Percentiles rank a stretch among this genome's conserved stretches.
phyloP scores from a whole-genome alignment of 1,284 basidiomycete genomes.

The Tilletia setariae region DNA sequence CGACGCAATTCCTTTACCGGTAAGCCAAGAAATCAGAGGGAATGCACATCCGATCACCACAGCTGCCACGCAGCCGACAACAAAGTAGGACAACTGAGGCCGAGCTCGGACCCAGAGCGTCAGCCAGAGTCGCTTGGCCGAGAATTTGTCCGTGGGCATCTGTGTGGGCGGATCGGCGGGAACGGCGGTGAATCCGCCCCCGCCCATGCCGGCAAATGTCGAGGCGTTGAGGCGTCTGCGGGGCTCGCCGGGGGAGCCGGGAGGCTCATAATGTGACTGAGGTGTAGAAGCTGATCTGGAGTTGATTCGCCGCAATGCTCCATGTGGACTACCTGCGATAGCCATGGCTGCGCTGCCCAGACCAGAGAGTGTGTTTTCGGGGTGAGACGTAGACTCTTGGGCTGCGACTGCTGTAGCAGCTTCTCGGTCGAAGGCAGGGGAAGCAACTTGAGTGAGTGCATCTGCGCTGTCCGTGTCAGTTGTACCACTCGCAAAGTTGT shows the following conservation, averaged over 20 bases:
- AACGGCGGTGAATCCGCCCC: neutral
- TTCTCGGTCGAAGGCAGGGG: neutral
- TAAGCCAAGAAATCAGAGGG: slow-evolving; percentile 53
- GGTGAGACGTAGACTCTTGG: neutral
- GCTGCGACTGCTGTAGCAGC: too few species aligned
- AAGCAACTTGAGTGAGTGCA: neutral
- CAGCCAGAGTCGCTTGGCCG: neutral
- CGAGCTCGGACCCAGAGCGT: neutral
- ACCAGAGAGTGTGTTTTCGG: neutral
- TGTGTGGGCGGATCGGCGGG: neutral
- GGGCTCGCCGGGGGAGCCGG: neutral
- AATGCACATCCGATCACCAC: slow-evolving; percentile 53
- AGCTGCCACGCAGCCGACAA: slow-evolving; percentile 34
- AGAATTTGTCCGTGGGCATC: neutral
- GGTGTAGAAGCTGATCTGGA: slow-evolving; percentile 5
- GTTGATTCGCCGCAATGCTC: neutral
- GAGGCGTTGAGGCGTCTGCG: neutral
- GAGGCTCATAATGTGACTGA: neutral
- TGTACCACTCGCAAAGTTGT: neutral
- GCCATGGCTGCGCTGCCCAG: slow-evolving; percentile 1
- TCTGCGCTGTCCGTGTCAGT: neutral
- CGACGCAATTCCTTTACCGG: slow-evolving; percentile 38
- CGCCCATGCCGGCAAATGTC: neutral
- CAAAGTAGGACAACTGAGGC: slow-evolving; percentile 23
- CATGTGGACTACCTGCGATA: neutral